A percentile compares a stretch with the other conserved stretches of the same genome.
These are phyloP conservation scores for Monosporascus sp. DNA, from an alignment of 2,329 filamentous ascomycete species.

Conservation along the genomic window DNA sequence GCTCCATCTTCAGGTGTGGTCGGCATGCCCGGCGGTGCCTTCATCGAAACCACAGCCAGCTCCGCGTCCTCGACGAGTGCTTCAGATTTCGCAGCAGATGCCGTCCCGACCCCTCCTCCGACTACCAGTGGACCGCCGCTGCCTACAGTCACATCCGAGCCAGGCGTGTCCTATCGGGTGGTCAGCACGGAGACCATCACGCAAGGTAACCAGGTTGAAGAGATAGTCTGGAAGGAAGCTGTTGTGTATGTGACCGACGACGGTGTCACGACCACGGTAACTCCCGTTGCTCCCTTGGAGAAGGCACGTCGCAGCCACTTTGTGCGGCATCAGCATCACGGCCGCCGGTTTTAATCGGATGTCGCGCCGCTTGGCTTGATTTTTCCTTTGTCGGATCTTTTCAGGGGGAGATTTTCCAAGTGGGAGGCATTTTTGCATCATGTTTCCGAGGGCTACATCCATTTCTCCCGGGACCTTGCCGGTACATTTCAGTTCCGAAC, in stretches of 20 bases:
- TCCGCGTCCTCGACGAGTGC: slow-evolving; percentile 9
- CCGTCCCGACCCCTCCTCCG: slow-evolving; percentile 8
- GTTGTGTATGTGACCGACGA: slow-evolving; percentile 48
- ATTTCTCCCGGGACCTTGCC: slow-evolving; percentile 20
- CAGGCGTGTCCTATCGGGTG: slow-evolving; percentile 31
- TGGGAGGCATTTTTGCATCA: slow-evolving; percentile 18
- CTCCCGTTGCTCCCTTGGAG: slow-evolving; percentile 27
- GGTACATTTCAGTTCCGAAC: slow-evolving; percentile 20
- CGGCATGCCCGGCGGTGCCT: slow-evolving; percentile 26
- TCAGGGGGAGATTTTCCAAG: slow-evolving; percentile 21
- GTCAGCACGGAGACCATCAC: slow-evolving; percentile 52
- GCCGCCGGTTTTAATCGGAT: slow-evolving; percentile 8
- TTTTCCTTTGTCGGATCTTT: slow-evolving; percentile 14
- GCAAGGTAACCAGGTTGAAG: slow-evolving; percentile 43
- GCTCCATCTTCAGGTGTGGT: slow-evolving; percentile 11
- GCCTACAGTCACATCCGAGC: slow-evolving; percentile 26
- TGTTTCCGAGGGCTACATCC: slow-evolving; percentile 16
- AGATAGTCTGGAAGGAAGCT: slow-evolving; percentile 55
- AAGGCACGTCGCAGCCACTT: slow-evolving; percentile 29
- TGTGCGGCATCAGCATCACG: slow-evolving; percentile 35
- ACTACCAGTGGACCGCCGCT: slow-evolving; percentile 24
- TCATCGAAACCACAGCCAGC: slow-evolving; percentile 16
- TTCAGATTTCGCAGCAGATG: slow-evolving; percentile 9
- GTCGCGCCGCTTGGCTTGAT: not conserved
- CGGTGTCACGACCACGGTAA: slow-evolving; percentile 35